These are phyloP conservation scores for Hypoxylon rickii DNA, from an alignment of 495 filamentous ascomycete species.

Conservation along the genomic window DNA sequence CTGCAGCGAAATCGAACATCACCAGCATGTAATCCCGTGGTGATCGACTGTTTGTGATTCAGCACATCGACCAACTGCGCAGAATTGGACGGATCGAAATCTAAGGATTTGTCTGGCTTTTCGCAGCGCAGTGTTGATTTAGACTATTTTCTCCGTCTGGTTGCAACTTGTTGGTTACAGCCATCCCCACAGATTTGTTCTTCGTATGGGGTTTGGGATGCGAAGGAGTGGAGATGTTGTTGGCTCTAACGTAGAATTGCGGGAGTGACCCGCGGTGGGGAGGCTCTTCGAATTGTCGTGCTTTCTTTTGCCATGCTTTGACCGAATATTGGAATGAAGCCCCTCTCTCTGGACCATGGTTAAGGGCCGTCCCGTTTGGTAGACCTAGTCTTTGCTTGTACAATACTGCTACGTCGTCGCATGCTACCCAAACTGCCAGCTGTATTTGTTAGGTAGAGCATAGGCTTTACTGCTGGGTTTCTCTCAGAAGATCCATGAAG, in stretches of 20 bases:
- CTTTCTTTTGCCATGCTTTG: constrained; percentile 20
- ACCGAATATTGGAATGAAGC: constrained; percentile 21
- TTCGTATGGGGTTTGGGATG: constrained; percentile 27
- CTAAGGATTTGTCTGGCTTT: not conserved
- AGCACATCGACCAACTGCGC: not conserved
- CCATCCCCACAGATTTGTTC: constrained; percentile 30
- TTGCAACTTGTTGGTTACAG: not conserved
- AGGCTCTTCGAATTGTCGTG: constrained; percentile 3
- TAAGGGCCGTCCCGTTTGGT: constrained; percentile 23
- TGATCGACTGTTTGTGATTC: not conserved
- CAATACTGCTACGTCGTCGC: too few species aligned
- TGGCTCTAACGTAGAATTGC: constrained; percentile 20
- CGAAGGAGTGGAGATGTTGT: constrained; percentile 20
- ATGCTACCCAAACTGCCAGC: too few species aligned
- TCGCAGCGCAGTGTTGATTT: constrained; percentile 9
- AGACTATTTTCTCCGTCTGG: constrained; percentile 22
- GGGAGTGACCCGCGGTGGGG: constrained; percentile 28
- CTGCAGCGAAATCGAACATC: constrained; percentile 19
- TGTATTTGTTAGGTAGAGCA: too few species aligned
- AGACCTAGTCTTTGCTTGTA: not conserved
- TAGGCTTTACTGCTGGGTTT: too few species aligned
- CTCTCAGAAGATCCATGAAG: too few species aligned
- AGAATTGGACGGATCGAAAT: constrained; percentile 5
- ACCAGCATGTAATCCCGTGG: not conserved
- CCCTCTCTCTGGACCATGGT: constrained; percentile 2